Conservation (phyloP, 768 basidiomycete genomes). For the Steccherinum ochraceum region DNA sequence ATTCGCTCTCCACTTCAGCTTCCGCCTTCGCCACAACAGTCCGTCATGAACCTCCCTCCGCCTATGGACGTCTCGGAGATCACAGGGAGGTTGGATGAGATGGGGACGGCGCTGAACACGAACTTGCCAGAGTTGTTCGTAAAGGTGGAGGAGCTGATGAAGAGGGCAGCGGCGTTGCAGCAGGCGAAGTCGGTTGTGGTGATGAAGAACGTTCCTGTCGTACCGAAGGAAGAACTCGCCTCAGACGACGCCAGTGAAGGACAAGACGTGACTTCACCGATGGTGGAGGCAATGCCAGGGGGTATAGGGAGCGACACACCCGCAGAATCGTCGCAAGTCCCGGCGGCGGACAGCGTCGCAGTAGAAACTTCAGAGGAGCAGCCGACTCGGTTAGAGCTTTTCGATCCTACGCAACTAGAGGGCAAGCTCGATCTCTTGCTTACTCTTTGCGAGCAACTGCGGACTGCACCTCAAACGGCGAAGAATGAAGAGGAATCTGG, state of each 20-base stretch:
- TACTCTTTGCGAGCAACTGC: background rate
- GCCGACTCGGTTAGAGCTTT: constrained; percentile 10
- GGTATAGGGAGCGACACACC: background rate
- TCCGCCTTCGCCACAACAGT: background rate
- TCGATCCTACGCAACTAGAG: background rate
- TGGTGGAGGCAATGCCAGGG: constrained; percentile 18
- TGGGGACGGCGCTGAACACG: constrained; percentile 32
- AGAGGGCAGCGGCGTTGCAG: background rate
- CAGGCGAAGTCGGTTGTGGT: background rate
- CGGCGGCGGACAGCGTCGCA: background rate
- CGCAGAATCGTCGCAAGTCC: background rate
- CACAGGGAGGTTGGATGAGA: constrained; percentile 30
- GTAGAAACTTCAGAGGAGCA: constrained; percentile 5
- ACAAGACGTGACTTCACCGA: background rate
- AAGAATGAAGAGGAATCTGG: too few relatives aligned
- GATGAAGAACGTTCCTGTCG: background rate
- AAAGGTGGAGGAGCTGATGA: constrained; percentile 14
- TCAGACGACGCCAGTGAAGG: constrained; percentile 8
- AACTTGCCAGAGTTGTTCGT: constrained; percentile 15
- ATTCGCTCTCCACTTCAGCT: background rate
- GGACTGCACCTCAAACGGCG: background rate
- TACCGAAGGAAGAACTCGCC: background rate
- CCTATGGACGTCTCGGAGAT: constrained; percentile 15
- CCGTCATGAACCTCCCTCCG: background rate
- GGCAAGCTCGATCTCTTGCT: background rate